Evolutionary conservation across 2,329 filamentous ascomycete genomes (phyloP).

Genomic region (Talaromyces sp.): DNA sequence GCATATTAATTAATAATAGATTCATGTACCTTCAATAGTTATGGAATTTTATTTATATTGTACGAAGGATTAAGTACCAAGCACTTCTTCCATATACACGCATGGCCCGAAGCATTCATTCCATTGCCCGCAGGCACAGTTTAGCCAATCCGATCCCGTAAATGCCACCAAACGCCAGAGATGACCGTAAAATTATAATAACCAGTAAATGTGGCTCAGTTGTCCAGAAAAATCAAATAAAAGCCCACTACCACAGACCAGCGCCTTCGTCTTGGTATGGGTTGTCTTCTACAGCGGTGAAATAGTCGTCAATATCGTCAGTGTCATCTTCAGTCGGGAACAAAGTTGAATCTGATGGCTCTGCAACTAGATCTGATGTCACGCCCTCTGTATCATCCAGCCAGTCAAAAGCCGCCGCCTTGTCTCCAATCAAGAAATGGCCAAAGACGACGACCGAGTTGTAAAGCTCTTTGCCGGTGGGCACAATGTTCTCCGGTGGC

Average conservation of each 20-base stretch:
- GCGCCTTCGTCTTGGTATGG: constrained; percentile 9
- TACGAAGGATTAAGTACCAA: too few species aligned
- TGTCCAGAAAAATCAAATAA: not conserved
- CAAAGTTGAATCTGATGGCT: not conserved
- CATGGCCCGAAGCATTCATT: not conserved
- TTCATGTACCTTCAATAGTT: not conserved
- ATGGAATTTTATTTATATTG: not conserved
- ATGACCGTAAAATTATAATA: not conserved
- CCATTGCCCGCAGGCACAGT: not conserved
- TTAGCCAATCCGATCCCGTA: not conserved
- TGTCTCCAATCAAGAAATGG: constrained; percentile 49
- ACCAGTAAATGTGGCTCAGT: not conserved
- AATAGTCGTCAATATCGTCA: constrained; percentile 7
- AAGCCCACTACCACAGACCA: constrained; percentile 2
- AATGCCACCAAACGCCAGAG: not conserved
- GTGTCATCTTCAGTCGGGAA: not conserved
- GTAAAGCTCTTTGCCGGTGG: constrained; percentile 82
- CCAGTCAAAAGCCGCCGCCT: constrained; percentile 6
- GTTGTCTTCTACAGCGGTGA: constrained; percentile 6
- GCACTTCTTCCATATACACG: not conserved
- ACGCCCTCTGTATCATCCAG: not conserved
- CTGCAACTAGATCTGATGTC: not conserved
- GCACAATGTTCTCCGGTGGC: constrained; percentile 78
- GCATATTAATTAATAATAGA: not conserved
- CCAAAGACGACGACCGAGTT: constrained; percentile 80